Percentiles rank a stretch among this genome's conserved stretches.
These are phyloP conservation scores for Chaetomiaceae sp. DNA, from an alignment of 2,329 filamentous ascomycete species.

Conservation along the genomic window DNA sequence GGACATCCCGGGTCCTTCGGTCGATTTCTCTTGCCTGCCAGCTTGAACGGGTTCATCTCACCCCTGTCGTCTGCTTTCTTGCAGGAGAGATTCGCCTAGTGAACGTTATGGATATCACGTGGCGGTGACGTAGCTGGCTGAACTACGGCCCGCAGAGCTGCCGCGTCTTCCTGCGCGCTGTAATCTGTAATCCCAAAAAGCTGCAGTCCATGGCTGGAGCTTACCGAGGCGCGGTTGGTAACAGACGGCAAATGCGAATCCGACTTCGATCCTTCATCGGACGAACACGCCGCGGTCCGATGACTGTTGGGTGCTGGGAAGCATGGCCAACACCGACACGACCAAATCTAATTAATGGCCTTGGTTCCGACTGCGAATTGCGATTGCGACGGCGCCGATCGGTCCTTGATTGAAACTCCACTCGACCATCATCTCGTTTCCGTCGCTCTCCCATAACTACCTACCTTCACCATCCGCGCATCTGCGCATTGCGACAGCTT, in stretches of 20 bases:
- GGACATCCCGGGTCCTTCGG: no score
- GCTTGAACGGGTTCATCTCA: no score
- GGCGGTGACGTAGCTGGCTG: slow-evolving; percentile 21
- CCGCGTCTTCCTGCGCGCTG: no score
- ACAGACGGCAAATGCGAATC: background rate
- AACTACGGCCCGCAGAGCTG: background rate
- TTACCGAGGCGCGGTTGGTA: slow-evolving; percentile 2
- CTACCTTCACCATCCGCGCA: no score
- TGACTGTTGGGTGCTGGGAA: background rate
- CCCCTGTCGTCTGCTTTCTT: no score
- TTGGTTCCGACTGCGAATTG: background rate
- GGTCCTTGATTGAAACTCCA: background rate
- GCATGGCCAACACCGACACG: background rate
- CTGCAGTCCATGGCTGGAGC: background rate
- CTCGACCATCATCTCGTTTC: background rate
- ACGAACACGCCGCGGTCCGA: background rate
- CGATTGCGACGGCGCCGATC: slow-evolving; percentile 1
- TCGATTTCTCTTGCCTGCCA: no score
- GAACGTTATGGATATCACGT: slow-evolving; percentile 13
- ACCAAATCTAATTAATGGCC: background rate
- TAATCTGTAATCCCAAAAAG: no score
- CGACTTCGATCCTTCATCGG: background rate
- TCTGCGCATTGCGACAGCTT: background rate
- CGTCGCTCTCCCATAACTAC: no score
- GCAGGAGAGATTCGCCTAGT: no score